Percentiles rank a stretch among this genome's conserved stretches.
Evolutionary conservation across 2,329 filamentous ascomycete genomes (phyloP).

Genomic region (Colletotrichum horii): DNA sequence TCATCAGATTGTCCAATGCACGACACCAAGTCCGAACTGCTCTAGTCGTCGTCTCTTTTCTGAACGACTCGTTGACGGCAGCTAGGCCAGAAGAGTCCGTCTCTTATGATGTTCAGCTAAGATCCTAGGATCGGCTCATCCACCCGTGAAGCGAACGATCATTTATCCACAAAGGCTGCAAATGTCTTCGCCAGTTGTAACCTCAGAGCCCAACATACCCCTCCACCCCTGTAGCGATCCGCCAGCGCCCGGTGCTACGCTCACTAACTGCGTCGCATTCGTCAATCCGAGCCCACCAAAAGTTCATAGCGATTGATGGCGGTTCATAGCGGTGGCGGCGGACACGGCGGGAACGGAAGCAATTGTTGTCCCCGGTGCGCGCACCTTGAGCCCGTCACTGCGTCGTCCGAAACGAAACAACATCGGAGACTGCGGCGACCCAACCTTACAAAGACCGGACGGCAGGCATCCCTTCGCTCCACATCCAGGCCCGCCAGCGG

Average conservation of each 20-base stretch:
- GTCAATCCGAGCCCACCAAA: neutral
- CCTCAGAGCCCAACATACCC: neutral
- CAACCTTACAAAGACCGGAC: neutral
- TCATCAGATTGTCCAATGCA: neutral
- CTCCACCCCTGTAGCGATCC: neutral
- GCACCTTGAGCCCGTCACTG: neutral
- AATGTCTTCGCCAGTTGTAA: neutral
- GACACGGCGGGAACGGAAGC: neutral
- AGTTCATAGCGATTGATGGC: neutral
- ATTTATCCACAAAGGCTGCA: neutral
- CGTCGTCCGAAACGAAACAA: slow-evolving; percentile 1
- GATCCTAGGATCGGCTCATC: neutral
- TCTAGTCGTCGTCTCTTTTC: neutral
- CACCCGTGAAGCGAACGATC: neutral
- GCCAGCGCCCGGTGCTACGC: neutral
- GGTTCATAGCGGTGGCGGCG: neutral
- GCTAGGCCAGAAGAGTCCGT: neutral
- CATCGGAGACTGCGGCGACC: neutral
- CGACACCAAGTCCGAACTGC: neutral
- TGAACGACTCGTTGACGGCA: neutral
- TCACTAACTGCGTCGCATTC: neutral
- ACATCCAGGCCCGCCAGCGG: neutral
- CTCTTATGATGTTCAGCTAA: neutral
- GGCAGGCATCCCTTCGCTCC: slow-evolving; percentile 3
- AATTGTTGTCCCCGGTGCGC: neutral